Conservation (phyloP, 441 rosid genomes). For the Hura crepitans region DNA sequence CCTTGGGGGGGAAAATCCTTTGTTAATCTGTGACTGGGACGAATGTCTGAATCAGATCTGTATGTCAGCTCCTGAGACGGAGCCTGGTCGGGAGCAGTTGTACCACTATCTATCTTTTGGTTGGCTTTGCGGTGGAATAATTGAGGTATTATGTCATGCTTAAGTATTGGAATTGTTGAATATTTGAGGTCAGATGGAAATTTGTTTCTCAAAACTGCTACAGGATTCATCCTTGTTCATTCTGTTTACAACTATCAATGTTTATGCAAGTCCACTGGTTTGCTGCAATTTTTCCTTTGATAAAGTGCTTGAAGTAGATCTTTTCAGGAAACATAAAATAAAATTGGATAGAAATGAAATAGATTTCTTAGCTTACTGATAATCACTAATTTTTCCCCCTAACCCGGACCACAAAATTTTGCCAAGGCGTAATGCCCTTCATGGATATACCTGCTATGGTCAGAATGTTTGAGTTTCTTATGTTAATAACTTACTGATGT, state of each 20-base stretch:
- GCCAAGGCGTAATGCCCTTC: neutral
- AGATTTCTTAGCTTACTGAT: no score
- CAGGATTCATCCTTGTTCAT: neutral
- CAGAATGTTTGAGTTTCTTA: neutral
- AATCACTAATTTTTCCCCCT: neutral
- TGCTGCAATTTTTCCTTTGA: neutral
- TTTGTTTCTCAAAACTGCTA: no score
- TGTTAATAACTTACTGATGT: neutral
- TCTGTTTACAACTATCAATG: neutral
- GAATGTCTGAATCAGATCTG: conserved; percentile 73
- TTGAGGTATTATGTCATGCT: conserved; percentile 57
- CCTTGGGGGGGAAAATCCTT: conserved; percentile 53
- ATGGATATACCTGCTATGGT: neutral
- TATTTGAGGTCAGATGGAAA: neutral
- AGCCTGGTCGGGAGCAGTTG: conserved; percentile 72
- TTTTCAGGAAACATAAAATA: neutral
- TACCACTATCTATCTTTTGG: conserved; percentile 92
- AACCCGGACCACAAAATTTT: neutral
- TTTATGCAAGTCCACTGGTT: neutral
- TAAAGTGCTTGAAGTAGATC: neutral
- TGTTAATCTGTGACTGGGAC: conserved; percentile 67
- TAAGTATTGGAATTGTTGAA: conserved; percentile 7
- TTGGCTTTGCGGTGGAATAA: conserved; percentile 95
- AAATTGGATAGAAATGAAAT: no score
- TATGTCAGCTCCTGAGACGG: conserved; percentile 64